phyloP scores from a whole-genome alignment of 78 protist genomes.

The Planoprotostelium fungivorum region DNA sequence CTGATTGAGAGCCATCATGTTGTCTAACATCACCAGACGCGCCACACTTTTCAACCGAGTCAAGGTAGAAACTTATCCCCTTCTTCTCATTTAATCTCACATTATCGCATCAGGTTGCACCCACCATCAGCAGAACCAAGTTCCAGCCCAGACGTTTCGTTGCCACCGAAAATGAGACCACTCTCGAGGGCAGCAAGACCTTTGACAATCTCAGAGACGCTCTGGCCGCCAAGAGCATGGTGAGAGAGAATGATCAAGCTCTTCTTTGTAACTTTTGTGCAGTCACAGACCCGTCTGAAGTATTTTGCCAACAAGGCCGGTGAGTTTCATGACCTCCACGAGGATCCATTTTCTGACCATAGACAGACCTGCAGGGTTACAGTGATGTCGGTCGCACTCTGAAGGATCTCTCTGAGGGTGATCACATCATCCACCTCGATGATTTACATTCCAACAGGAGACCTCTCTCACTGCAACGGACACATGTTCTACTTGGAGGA shows the following conservation, averaged over 20 bases:
- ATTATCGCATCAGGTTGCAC: too few relatives aligned
- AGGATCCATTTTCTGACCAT: too few relatives aligned
- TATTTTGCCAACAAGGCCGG: not conserved
- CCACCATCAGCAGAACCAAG: too few relatives aligned
- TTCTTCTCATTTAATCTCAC: too few relatives aligned
- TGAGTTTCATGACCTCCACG: not conserved
- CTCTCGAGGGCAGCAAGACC: not conserved
- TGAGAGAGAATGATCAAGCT: not conserved
- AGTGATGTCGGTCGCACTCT: not conserved
- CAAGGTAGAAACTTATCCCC: too few relatives aligned
- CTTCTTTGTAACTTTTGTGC: not conserved
- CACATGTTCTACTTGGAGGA: not conserved
- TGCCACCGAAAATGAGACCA: too few relatives aligned
- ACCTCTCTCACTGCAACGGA: not conserved
- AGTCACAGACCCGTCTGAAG: not conserved
- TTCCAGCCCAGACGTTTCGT: too few relatives aligned
- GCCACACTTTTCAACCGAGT: too few relatives aligned
- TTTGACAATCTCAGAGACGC: not conserved
- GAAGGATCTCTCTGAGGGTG: not conserved
- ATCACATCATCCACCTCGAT: not conserved
- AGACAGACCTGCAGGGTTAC: not conserved
- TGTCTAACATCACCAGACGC: too few relatives aligned
- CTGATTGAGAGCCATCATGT: too few relatives aligned
- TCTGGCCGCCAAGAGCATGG: not conserved
- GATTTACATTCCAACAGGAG: not conserved